phyloP scores from a whole-genome alignment of 2,329 filamentous ascomycete species.

The Salinomyces thailandicus region DNA sequence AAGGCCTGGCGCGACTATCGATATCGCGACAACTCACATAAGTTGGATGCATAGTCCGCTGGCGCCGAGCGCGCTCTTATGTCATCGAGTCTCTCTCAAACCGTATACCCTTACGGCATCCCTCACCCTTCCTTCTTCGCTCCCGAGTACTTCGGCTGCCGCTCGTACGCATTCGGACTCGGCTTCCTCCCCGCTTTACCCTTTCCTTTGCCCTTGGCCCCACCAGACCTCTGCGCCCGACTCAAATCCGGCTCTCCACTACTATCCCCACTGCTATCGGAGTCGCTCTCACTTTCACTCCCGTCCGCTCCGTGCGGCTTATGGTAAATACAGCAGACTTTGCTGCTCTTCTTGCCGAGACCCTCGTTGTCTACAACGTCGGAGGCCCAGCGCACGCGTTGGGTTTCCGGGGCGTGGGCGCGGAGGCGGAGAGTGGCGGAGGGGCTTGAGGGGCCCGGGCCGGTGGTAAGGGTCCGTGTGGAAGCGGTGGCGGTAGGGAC shows the following conservation, averaged over 20 bases:
- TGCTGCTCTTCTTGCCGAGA: conserved; percentile 84
- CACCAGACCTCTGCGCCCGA: conserved; percentile 32
- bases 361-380: conserved; percentile 93
- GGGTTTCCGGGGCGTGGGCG: conserved; percentile 29
- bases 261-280: conserved; percentile 41
- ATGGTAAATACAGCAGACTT: conserved; percentile 99
- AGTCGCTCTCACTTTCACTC: conserved; percentile 56
- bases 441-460: conserved; percentile 15
- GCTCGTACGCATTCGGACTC: conserved; percentile 76
- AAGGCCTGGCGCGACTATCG: too few relatives aligned
- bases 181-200: conserved; percentile 40
- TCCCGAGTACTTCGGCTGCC: conserved; percentile 47
- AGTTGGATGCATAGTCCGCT: not conserved
- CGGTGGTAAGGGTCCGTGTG: too few relatives aligned
- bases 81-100: too few relatives aligned
- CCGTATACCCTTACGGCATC: not conserved
- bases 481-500: too few relatives aligned
- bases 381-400: conserved; percentile 82
- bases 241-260: conserved; percentile 39
- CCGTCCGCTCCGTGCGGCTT: conserved; percentile 68
- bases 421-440: conserved; percentile 31
- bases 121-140: conserved; percentile 21
- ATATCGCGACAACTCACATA: too few relatives aligned
- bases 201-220: conserved; percentile 32
- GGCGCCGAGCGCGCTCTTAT: too few relatives aligned